Evolutionary conservation across 495 filamentous ascomycete species (phyloP).

Genomic region (Aspergillus sclerotiicarbonarius): DNA sequence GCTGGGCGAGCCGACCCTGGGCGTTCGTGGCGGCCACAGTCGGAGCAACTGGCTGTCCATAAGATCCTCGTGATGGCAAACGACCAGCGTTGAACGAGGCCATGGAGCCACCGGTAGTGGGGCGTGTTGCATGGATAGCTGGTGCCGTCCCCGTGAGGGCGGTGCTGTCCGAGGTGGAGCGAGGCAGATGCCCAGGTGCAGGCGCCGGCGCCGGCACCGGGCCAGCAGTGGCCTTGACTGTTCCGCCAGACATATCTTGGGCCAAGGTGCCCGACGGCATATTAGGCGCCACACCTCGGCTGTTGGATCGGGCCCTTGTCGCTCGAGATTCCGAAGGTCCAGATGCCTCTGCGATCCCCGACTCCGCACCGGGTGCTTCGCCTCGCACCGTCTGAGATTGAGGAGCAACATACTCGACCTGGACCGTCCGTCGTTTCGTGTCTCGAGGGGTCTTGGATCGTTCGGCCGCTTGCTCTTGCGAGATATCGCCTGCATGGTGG

Average conservation of each 20-base stretch:
- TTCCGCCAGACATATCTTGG: constrained; percentile 10
- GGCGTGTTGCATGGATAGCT: constrained; percentile 53
- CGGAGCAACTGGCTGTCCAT: constrained; percentile 84
- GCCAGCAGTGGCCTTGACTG: constrained; percentile 14
- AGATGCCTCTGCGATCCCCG: constrained; percentile 14
- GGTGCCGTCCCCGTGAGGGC: constrained; percentile 43
- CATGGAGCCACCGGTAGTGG: constrained; percentile 81
- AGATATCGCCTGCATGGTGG: constrained; percentile 74
- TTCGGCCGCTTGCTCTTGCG: constrained; percentile 60
- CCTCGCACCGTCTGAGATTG: constrained; percentile 74
- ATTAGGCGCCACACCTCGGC: constrained; percentile 11
- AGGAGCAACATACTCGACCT: constrained; percentile 97
- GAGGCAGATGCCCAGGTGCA: constrained; percentile 45
- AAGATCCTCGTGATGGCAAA: constrained; percentile 78
- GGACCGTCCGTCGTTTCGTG: constrained; percentile 89
- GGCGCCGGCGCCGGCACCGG: constrained; percentile 10
- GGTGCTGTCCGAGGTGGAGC: constrained; percentile 57
- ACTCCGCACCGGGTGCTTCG: constrained; percentile 37
- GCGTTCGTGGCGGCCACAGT: constrained; percentile 87
- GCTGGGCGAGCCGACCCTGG: constrained; percentile 86
- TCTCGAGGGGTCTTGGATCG: constrained; percentile 68
- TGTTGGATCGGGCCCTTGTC: constrained; percentile 19
- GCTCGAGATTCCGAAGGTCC: constrained; percentile 16
- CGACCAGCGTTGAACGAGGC: constrained; percentile 61
- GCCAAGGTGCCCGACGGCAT: background rate